phyloP scores from a whole-genome alignment of 2,329 filamentous ascomycete species.

The Madurella fahalii region DNA sequence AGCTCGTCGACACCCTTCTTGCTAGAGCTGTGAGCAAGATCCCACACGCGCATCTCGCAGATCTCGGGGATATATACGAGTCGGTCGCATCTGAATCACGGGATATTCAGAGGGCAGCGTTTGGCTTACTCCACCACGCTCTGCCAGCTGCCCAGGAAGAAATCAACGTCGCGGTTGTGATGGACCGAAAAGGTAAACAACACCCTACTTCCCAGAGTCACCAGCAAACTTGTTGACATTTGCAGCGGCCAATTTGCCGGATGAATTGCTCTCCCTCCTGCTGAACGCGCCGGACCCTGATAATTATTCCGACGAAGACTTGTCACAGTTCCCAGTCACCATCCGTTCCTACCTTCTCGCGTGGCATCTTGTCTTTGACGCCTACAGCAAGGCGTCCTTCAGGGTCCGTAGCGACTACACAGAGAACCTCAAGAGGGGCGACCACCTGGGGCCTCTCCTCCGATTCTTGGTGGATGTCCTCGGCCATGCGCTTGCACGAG shows the following conservation, averaged over 20 bases:
- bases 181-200: constrained; percentile 59
- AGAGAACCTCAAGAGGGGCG: constrained; percentile 70
- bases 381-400: constrained; percentile 72
- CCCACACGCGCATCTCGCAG: constrained; percentile 56
- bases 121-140: constrained; percentile 72
- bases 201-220: background rate
- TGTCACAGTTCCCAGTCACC: constrained; percentile 63
- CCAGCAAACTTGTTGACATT: constrained; percentile 1
- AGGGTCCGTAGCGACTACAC: constrained; percentile 80
- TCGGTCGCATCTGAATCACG: constrained; percentile 72
- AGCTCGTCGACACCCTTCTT: constrained; percentile 72
- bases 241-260: constrained; percentile 64
- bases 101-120: constrained; percentile 75
- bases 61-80: constrained; percentile 66
- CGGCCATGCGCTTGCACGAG: constrained; percentile 68
- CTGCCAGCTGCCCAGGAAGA: constrained; percentile 76
- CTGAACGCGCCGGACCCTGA: constrained; percentile 71
- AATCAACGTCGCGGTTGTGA: constrained; percentile 69
- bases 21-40: constrained; percentile 64
- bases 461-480: constrained; percentile 81
- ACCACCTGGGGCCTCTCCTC: constrained; percentile 65
- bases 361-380: constrained; percentile 87
- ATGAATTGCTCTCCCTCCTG: constrained; percentile 79
- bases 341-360: constrained; percentile 79
- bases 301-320: constrained; percentile 60